Percentiles rank a stretch among this genome's conserved stretches.
These are phyloP conservation scores for Colletotrichum caudatum DNA, from an alignment of 2,329 filamentous ascomycete genomes.

Conservation along the genomic window DNA sequence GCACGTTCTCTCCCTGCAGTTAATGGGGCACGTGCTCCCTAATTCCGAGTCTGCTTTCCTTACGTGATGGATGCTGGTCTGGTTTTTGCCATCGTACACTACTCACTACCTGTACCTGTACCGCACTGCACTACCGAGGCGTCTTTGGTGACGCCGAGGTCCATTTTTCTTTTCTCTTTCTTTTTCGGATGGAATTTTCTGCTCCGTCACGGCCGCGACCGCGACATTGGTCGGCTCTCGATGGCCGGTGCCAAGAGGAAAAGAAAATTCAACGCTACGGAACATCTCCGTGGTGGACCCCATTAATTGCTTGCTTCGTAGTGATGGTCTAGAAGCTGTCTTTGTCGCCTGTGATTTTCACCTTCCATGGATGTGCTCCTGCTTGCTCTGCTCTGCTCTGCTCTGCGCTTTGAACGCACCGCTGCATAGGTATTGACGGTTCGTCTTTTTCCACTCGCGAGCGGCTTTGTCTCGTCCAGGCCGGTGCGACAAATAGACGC, in stretches of 20 bases:
- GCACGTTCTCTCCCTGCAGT: constrained; percentile 12
- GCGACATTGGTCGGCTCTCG: background rate
- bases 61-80: constrained; percentile 35
- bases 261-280: constrained; percentile 20
- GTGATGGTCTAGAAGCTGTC: constrained; percentile 25
- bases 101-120: no score
- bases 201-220: background rate
- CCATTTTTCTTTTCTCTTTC: constrained; percentile 24
- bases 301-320: background rate
- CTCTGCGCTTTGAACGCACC: background rate
- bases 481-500: constrained; percentile 18
- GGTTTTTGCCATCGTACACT: background rate
- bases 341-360: background rate
- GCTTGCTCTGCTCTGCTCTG: no score
- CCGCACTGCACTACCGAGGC: no score
- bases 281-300: constrained; percentile 39
- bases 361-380: background rate
- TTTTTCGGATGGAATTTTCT: no score
- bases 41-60: constrained; percentile 4
- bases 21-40: background rate
- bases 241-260: background rate
- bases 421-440: background rate
- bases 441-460: background rate
- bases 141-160: constrained; percentile 15
- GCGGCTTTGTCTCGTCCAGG: constrained; percentile 28